phyloP scores from a whole-genome alignment of 495 filamentous ascomycete genomes.

The Neurospora sp. region DNA sequence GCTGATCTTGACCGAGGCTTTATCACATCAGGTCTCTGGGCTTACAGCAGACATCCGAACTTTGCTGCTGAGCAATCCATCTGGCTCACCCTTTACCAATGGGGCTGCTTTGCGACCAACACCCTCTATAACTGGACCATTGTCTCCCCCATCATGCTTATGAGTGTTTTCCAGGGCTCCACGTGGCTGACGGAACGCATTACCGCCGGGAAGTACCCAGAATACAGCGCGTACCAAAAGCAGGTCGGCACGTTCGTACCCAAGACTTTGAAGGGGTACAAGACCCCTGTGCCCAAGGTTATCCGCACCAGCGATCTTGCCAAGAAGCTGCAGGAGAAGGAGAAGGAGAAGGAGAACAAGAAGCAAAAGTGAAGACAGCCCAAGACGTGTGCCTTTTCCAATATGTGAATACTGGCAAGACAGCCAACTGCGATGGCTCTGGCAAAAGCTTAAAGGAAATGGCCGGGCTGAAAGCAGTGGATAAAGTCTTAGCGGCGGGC shows the following conservation, averaged over 20 bases:
- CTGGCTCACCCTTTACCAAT: constrained; percentile 81
- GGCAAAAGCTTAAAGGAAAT: neutral
- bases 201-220: constrained; percentile 70
- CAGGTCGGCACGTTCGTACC: constrained; percentile 78
- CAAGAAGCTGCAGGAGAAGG: constrained; percentile 20
- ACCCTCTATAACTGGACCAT: constrained; percentile 69
- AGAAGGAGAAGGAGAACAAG: constrained; percentile 18
- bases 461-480: neutral
- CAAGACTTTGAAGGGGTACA: constrained; percentile 31
- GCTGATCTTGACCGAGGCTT: constrained; percentile 90
- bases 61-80: constrained; percentile 87
- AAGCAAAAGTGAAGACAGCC: constrained; percentile 23
- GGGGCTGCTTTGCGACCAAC: constrained; percentile 65
- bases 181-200: constrained; percentile 80
- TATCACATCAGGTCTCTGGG: constrained; percentile 75
- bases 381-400: neutral
- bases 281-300: constrained; percentile 26
- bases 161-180: constrained; percentile 79
- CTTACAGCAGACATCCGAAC: constrained; percentile 83
- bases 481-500: neutral
- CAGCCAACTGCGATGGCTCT: neutral
- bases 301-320: constrained; percentile 39
- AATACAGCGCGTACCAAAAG: constrained; percentile 78
- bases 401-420: neutral
- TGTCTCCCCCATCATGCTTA: constrained; percentile 56